Conservation (phyloP, 108 stramenopile species). For the Nitzschia putrida region DNA sequence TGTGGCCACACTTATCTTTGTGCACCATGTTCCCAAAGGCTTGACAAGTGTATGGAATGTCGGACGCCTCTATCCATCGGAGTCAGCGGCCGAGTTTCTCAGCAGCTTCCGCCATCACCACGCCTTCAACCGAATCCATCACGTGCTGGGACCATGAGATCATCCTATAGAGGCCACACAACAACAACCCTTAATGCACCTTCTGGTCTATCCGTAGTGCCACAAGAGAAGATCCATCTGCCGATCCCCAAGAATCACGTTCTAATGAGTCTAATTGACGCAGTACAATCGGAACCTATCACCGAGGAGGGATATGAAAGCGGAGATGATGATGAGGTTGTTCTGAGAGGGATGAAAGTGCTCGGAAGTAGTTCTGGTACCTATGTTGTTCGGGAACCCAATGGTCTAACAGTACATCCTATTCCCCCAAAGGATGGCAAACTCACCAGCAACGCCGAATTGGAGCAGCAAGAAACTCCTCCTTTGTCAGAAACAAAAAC, state of each 20-base stretch:
- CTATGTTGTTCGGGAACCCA: slow-evolving; percentile 31
- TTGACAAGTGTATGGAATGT: slow-evolving; percentile 76
- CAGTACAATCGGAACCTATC: background rate
- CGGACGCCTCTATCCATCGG: slow-evolving; percentile 42
- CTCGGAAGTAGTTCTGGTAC: slow-evolving; percentile 35
- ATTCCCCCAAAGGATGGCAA: background rate
- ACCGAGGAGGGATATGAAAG: slow-evolving; percentile 31
- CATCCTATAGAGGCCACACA: background rate
- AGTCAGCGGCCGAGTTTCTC: background rate
- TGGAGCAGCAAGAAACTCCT: too few relatives aligned
- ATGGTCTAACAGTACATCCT: slow-evolving; percentile 27
- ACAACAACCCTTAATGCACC: slow-evolving; percentile 1
- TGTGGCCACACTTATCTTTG: slow-evolving; percentile 82
- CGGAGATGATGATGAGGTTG: slow-evolving; percentile 29
- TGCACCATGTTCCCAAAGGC: slow-evolving; percentile 51
- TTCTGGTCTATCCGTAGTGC: background rate
- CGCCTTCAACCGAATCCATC: background rate
- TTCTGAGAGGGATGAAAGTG: slow-evolving; percentile 13
- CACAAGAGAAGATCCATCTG: slow-evolving; percentile 29
- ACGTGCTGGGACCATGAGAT: slow-evolving; percentile 3
- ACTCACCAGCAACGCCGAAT: background rate
- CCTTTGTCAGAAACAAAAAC: background rate
- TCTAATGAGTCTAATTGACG: slow-evolving; percentile 52
- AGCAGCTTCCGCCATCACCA: slow-evolving; percentile 15
- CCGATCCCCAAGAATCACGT: slow-evolving; percentile 71